These are phyloP conservation scores for Penicillium sp. DNA, from an alignment of 2,329 filamentous ascomycete genomes.

Conservation along the genomic window DNA sequence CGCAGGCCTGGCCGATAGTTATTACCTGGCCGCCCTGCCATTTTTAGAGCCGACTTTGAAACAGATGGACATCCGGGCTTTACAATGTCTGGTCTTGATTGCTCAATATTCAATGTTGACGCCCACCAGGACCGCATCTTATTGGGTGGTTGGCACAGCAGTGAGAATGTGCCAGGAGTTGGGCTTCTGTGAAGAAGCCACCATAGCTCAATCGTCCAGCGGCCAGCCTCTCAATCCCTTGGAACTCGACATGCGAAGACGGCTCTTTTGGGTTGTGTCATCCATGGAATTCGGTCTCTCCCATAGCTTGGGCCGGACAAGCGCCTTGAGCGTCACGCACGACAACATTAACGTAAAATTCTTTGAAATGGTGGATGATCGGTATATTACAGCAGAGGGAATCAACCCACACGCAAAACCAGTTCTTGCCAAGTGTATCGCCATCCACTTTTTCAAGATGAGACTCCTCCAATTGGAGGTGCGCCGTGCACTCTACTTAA, in stretches of 20 bases:
- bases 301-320: conserved; percentile 84
- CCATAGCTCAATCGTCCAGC: conserved; percentile 66
- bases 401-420: conserved; percentile 68
- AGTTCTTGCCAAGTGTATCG: conserved; percentile 81
- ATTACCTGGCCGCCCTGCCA: conserved; percentile 86
- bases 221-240: conserved; percentile 67
- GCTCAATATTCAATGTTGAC: conserved; percentile 91
- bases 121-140: conserved; percentile 86
- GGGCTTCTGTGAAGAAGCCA: conserved; percentile 84
- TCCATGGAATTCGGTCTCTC: conserved; percentile 88
- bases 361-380: conserved; percentile 79
- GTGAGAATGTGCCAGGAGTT: conserved; percentile 86
- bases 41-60: conserved; percentile 80
- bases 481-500: conserved; percentile 79
- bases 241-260: conserved; percentile 84
- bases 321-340: conserved; percentile 76
- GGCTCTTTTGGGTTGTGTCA: conserved; percentile 83
- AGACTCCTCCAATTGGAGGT: conserved; percentile 85
- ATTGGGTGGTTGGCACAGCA: conserved; percentile 88
- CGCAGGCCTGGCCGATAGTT: conserved; percentile 91
- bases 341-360: conserved; percentile 85
- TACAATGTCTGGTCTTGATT: conserved; percentile 86
- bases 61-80: conserved; percentile 84
- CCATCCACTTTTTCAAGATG: conserved; percentile 95
- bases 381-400: conserved; percentile 75